These are phyloP conservation scores for Claviceps humidiphila DNA, from an alignment of 2,329 filamentous ascomycete genomes.

Conservation along the genomic window DNA sequence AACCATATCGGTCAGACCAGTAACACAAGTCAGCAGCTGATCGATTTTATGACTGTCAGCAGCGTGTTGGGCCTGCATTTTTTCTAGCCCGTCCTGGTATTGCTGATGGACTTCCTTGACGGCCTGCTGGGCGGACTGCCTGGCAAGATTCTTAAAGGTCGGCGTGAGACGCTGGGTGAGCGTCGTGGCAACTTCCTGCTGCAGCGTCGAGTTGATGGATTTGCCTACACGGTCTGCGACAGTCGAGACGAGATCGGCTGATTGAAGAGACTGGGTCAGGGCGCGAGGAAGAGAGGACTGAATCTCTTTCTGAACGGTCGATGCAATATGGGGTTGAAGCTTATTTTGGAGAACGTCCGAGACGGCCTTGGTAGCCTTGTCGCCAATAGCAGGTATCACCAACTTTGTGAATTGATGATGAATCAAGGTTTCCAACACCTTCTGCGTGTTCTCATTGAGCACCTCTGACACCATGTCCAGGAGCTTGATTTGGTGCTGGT, in stretches of 20 bases:
- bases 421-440: constrained; percentile 65
- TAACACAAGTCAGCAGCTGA: constrained; percentile 54
- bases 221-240: constrained; percentile 57
- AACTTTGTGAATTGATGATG: constrained; percentile 60
- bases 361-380: constrained; percentile 53
- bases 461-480: constrained; percentile 46
- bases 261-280: constrained; percentile 41
- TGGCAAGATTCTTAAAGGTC: constrained; percentile 49
- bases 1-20: constrained; percentile 54
- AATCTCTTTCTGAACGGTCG: constrained; percentile 58
- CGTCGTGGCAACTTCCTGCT: constrained; percentile 51
- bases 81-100: constrained; percentile 36
- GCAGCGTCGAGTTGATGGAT: constrained; percentile 53
- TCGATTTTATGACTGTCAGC: constrained; percentile 54
- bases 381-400: constrained; percentile 62
- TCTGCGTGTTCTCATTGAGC: constrained; percentile 50
- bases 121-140: constrained; percentile 54
- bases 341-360: constrained; percentile 58
- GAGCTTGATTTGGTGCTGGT: constrained; percentile 38
- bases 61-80: constrained; percentile 35
- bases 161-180: constrained; percentile 54
- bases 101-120: constrained; percentile 55
- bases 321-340: constrained; percentile 53
- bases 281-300: constrained; percentile 57
- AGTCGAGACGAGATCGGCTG: constrained; percentile 56